Conservation (phyloP, 2,329 filamentous ascomycete species). For the Microdochium trichocladiopsis region DNA sequence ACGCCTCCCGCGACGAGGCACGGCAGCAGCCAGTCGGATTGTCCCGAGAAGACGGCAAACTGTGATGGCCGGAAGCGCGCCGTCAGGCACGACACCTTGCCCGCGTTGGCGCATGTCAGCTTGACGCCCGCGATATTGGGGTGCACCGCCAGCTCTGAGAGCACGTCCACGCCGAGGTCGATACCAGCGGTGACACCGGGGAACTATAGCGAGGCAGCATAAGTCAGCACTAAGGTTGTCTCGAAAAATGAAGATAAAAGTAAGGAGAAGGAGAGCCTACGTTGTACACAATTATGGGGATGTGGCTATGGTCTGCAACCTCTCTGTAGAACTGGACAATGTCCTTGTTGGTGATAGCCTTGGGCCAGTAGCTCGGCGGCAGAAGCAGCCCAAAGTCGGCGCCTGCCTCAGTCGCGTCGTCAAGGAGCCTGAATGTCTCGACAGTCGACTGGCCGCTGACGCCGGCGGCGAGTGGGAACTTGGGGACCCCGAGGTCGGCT, state of each 20-base stretch:
- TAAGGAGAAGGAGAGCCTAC: conserved; percentile 8
- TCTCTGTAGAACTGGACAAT: conserved; percentile 27
- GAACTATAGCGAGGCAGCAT: conserved; percentile 16
- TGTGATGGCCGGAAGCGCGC: conserved; percentile 26
- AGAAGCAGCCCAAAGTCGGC: conserved; percentile 29
- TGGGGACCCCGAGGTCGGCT: conserved; percentile 20
- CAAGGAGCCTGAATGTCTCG: conserved; percentile 25
- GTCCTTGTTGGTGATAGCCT: conserved; percentile 23
- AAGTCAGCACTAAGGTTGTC: too few relatives aligned
- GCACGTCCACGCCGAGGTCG: conserved; percentile 16
- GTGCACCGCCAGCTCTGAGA: conserved; percentile 13
- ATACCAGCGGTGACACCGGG: conserved; percentile 24
- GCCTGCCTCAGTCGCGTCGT: conserved; percentile 27
- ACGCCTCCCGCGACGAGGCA: conserved; percentile 28
- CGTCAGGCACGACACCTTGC: conserved; percentile 20
- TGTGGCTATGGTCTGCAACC: conserved; percentile 24
- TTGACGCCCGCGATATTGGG: conserved; percentile 19
- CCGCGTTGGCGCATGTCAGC: conserved; percentile 19
- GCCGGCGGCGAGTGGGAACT: conserved; percentile 36
- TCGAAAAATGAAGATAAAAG: too few relatives aligned
- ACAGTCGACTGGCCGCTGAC: conserved; percentile 29
- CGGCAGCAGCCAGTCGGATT: conserved; percentile 33
- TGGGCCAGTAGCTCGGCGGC: conserved; percentile 31
- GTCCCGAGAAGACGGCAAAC: conserved; percentile 35
- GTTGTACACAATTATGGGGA: conserved; percentile 19